Conservation (phyloP, 192 early-diverging fungal species). For the Gigaspora rosea region DNA sequence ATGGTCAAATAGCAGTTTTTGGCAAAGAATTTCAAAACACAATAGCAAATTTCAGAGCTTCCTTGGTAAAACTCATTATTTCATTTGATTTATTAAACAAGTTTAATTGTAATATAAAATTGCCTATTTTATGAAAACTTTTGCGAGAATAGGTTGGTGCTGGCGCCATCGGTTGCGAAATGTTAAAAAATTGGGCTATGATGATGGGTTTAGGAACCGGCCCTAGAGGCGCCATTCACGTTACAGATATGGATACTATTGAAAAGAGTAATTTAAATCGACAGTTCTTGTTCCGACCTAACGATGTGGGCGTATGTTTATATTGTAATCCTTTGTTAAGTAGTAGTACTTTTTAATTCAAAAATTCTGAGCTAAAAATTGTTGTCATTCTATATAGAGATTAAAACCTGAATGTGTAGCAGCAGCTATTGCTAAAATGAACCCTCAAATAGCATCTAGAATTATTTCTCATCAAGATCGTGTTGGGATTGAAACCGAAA, state of each 20-base stretch:
- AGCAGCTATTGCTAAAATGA: slow-evolving; percentile 87
- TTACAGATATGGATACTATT: slow-evolving; percentile 99
- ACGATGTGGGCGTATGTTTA: slow-evolving; percentile 68
- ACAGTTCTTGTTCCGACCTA: slow-evolving; percentile 95
- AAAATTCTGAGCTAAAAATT: neutral
- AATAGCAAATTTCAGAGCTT: slow-evolving; percentile 84
- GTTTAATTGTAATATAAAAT: no score
- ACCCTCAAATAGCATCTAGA: slow-evolving; percentile 75
- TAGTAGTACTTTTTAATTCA: neutral
- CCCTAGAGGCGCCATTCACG: slow-evolving; percentile 73
- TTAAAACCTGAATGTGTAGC: slow-evolving; percentile 93
- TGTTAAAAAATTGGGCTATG: slow-evolving; percentile 99
- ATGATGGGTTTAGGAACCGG: slow-evolving; percentile 91
- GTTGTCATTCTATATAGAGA: slow-evolving; percentile 52
- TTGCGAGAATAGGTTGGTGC: slow-evolving; percentile 67
- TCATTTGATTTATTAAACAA: neutral
- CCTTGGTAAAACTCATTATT: slow-evolving; percentile 58
- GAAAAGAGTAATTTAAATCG: slow-evolving; percentile 99
- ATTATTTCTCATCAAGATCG: slow-evolving; percentile 85
- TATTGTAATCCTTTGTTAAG: neutral
- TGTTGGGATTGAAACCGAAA: slow-evolving; percentile 93
- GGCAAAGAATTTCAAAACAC: slow-evolving; percentile 87
- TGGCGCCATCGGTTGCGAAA: slow-evolving; percentile 99
- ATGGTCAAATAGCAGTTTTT: no score
- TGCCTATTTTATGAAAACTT: no score